Conservation (phyloP, 169 alveolate genomes). For the Eimeria maxima region DNA sequence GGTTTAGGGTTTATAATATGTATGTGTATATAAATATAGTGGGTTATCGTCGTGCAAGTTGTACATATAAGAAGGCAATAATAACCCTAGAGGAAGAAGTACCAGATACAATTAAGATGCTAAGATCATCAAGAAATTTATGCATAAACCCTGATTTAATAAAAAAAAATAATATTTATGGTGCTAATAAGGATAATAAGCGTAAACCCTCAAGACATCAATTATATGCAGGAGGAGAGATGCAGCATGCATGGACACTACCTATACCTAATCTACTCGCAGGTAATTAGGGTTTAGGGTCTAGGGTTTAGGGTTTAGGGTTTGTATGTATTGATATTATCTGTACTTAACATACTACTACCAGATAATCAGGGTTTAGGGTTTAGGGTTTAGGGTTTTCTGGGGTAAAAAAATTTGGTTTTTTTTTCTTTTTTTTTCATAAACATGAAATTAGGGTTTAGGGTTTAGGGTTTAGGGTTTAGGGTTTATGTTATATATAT, state of each 20-base stretch:
- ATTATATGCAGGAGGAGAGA: slow-evolving; percentile 62
- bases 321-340: not conserved
- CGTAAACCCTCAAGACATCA: not conserved
- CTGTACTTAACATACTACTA: too few relatives aligned
- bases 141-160: slow-evolving; percentile 92
- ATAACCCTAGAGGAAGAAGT: slow-evolving; percentile 92
- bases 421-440: too few relatives aligned
- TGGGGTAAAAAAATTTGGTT: too few relatives aligned
- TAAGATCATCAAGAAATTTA: slow-evolving; percentile 88
- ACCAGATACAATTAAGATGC: slow-evolving; percentile 93
- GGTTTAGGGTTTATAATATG: slow-evolving; percentile 28
- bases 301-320: not conserved
- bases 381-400: slow-evolving; percentile 6
- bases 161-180: slow-evolving; percentile 86
- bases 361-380: not conserved
- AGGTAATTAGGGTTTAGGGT: slow-evolving; percentile 30
- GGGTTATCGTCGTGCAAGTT: slow-evolving; percentile 91
- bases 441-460: not conserved
- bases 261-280: slow-evolving; percentile 76
- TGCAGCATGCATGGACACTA: slow-evolving; percentile 47
- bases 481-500: not conserved
- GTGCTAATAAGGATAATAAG: not conserved
- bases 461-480: slow-evolving; percentile 22
- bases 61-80: slow-evolving; percentile 93
- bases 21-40: not conserved